Evolutionary conservation across 2,329 filamentous ascomycete genomes (phyloP), one percentile per base, ranked within the genome.

Genomic region (Ophiostoma montium): DNA sequence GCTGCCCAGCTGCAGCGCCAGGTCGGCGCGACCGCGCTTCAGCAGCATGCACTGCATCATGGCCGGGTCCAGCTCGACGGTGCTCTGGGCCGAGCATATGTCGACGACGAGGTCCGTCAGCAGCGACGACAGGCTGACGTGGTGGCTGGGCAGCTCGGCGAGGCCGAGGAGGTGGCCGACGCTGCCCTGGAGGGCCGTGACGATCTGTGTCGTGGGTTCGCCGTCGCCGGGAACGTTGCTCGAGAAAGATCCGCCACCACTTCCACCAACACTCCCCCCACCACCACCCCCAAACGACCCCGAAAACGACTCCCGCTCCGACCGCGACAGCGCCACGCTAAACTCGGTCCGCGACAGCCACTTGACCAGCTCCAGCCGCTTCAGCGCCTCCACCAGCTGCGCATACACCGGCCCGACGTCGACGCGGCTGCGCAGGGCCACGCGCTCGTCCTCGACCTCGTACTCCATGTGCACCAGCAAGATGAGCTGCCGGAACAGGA

Each of bases 401-500:
- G 78, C 67, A 65, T 84, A 90, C 33, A 90, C 77, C 1, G 70
- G 67, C 46, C 83, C 78, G 51, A 92, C 82, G 27, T 82, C 76
- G 9, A 85, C 68, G 18, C 71, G 66, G 35, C 71, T 65, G 55
- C 76, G 74, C 32, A 80, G 69, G 2, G 77, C 77, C 15, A 84
- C 76, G 36, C 86, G 80, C 38, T 82, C 79, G 55, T 80, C 76
- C 51, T 89, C 84, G 48, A 86, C 76, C 60, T 92, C 86, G 35
- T 81, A 82, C 61, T 92, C 84, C 72, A 96, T 83, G 62, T 95
- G 88, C 10, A 92, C 75, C 15, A 94, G 71, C 7, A 98, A 72
- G 3, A 92, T 74, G 2, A 96, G 69, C 51, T 96, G 76, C 59
- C 90, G 87, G 54, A 94, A 79, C 46, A 94, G 78, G 9, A 92